Conservation (phyloP, 768 basidiomycete species). For the Solioccasus polychromus region DNA sequence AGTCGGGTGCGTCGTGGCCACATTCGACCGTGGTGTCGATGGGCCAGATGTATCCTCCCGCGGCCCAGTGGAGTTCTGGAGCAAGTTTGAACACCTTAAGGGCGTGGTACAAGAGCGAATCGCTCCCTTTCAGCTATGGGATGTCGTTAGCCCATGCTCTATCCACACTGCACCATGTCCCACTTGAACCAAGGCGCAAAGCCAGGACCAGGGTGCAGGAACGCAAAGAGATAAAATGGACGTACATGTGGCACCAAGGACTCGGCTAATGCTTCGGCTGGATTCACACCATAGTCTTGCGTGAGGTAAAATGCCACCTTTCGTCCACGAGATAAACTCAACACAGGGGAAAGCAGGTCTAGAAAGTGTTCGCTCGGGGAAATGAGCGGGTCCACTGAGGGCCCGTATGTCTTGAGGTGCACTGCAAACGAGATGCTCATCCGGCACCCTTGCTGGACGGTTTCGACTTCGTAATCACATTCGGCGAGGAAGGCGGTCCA, state of each 20-base stretch:
- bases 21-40: constrained; percentile 67
- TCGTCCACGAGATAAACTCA: constrained; percentile 69
- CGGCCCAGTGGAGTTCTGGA: constrained; percentile 77
- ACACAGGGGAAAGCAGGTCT: constrained; percentile 65
- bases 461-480: constrained; percentile 72
- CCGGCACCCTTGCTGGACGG: constrained; percentile 66
- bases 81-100: constrained; percentile 72
- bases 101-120: constrained; percentile 72
- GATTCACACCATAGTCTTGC: constrained; percentile 67
- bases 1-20: constrained; percentile 40
- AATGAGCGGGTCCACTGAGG: constrained; percentile 62
- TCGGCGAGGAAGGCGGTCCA: constrained; percentile 77
- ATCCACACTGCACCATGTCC: constrained; percentile 1
- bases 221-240: constrained; percentile 15
- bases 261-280: constrained; percentile 67
- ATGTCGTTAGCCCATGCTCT: constrained; percentile 13
- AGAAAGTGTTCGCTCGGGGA: constrained; percentile 73
- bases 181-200: constrained; percentile 3
- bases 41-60: constrained; percentile 82
- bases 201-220: constrained; percentile 1
- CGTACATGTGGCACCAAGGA: constrained; percentile 67
- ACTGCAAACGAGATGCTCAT: constrained; percentile 71
- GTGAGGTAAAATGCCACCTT: constrained; percentile 72
- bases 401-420: constrained; percentile 64
- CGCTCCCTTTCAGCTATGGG: constrained; percentile 69